Conservation (phyloP, 2,329 filamentous ascomycete genomes). For the Arachnomyces sp. region DNA sequence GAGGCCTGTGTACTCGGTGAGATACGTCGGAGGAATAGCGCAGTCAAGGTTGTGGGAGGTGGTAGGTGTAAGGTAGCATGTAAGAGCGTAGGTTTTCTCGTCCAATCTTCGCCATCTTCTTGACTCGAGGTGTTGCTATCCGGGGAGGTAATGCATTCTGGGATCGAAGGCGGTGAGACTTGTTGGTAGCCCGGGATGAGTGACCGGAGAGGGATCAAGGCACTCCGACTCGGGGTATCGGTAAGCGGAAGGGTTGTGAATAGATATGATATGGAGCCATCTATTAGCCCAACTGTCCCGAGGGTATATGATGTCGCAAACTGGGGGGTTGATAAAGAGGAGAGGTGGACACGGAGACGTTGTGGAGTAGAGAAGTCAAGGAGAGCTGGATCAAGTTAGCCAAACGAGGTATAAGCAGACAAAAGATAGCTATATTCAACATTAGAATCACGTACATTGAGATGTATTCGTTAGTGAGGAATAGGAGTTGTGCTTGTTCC, state of each 20-base stretch:
- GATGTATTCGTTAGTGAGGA: slow-evolving; percentile 75
- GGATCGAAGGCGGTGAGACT: slow-evolving; percentile 42
- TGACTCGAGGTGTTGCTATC: slow-evolving; percentile 12
- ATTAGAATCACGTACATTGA: slow-evolving; percentile 49
- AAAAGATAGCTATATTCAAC: no score
- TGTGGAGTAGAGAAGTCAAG: slow-evolving; percentile 81
- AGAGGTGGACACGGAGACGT: slow-evolving; percentile 76
- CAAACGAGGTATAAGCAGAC: slow-evolving; percentile 9
- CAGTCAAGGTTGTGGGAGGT: slow-evolving; percentile 77
- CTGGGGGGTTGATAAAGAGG: slow-evolving; percentile 82
- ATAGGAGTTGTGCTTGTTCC: slow-evolving; percentile 90
- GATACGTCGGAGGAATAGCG: slow-evolving; percentile 69
- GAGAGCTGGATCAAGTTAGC: slow-evolving; percentile 49
- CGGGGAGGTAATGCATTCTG: slow-evolving; percentile 24
- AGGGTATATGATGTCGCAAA: slow-evolving; percentile 93
- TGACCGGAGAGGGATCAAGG: slow-evolving; percentile 64
- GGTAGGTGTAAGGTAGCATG: slow-evolving; percentile 40
- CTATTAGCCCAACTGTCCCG: slow-evolving; percentile 79
- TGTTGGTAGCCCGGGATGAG: slow-evolving; percentile 78
- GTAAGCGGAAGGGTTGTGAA: slow-evolving; percentile 78
- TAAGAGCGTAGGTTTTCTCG: slow-evolving; percentile 34
- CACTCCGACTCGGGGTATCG: slow-evolving; percentile 58
- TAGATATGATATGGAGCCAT: slow-evolving; percentile 94
- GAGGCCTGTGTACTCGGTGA: slow-evolving; percentile 71
- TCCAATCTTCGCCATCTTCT: slow-evolving; percentile 3